Percentiles rank a stretch among this genome's conserved stretches.
phyloP scores from a whole-genome alignment of 768 basidiomycete species.

The Leccinellum rugosiceps region DNA sequence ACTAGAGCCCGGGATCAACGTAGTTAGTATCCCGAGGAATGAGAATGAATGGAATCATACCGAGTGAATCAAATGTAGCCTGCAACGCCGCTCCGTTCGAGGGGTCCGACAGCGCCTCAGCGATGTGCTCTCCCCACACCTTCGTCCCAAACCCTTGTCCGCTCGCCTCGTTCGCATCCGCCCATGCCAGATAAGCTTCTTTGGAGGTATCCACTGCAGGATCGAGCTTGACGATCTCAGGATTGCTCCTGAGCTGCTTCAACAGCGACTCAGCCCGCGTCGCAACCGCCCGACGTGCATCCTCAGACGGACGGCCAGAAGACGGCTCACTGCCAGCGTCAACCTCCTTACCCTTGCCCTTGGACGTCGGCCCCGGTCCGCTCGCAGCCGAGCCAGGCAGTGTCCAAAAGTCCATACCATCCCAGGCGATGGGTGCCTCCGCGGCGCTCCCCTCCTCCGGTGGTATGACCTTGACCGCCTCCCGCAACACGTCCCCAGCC shows the following conservation, averaged over 20 bases:
- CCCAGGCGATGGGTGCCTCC: slow-evolving; percentile 57
- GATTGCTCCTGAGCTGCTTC: slow-evolving; percentile 68
- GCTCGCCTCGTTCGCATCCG: slow-evolving; percentile 53
- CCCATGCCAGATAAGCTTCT: slow-evolving; percentile 60
- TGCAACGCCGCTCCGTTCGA: slow-evolving; percentile 52
- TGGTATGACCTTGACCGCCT: slow-evolving; percentile 91
- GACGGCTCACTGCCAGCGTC: slow-evolving; percentile 15
- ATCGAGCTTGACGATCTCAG: slow-evolving; percentile 71
- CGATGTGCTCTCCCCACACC: slow-evolving; percentile 53
- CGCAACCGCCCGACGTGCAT: slow-evolving; percentile 53
- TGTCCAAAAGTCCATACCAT: slow-evolving; percentile 86
- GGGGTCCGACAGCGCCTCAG: slow-evolving; percentile 46
- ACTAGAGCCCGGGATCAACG: slow-evolving; percentile 42
- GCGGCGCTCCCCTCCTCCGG: slow-evolving; percentile 57
- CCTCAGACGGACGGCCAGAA: slow-evolving; percentile 33
- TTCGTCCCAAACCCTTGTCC: slow-evolving; percentile 44
- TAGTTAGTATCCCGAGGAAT: not conserved
- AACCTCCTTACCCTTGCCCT: slow-evolving; percentile 38
- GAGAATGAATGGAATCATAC: slow-evolving; percentile 38
- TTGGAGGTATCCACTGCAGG: slow-evolving; percentile 62
- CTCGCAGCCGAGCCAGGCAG: slow-evolving; percentile 41
- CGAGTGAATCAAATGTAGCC: slow-evolving; percentile 52
- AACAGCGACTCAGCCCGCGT: slow-evolving; percentile 78
- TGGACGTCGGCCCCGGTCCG: slow-evolving; percentile 17
- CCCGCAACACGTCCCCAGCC: slow-evolving; percentile 76